These are phyloP conservation scores for Penicillium odoratum DNA, from an alignment of 495 filamentous ascomycete genomes.

Conservation along the genomic window DNA sequence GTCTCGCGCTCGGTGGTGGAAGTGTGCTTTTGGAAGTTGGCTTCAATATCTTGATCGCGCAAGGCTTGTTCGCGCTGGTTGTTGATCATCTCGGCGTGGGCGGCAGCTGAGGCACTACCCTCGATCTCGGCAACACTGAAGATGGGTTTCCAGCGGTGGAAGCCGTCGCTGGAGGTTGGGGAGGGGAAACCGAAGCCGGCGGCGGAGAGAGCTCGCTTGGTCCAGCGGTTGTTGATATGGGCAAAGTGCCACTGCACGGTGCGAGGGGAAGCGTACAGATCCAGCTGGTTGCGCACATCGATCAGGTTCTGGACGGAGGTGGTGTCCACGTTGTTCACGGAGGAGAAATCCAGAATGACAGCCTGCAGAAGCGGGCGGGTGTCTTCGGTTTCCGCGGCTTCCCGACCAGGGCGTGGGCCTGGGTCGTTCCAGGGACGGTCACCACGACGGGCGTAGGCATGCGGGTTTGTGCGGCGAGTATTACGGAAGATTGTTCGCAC, in stretches of 20 bases:
- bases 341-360: slow-evolving; percentile 91
- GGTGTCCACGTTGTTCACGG: slow-evolving; percentile 94
- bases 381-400: slow-evolving; percentile 30
- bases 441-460: slow-evolving; percentile 61
- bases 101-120: slow-evolving; percentile 66
- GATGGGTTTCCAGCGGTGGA: slow-evolving; percentile 88
- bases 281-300: slow-evolving; percentile 96
- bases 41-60: slow-evolving; percentile 42
- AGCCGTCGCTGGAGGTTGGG: slow-evolving; percentile 53
- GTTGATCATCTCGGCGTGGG: slow-evolving; percentile 54
- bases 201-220: slow-evolving; percentile 88
- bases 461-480: slow-evolving; percentile 75
- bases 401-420: slow-evolving; percentile 63
- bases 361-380: slow-evolving; percentile 78
- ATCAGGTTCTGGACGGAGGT: slow-evolving; percentile 94
- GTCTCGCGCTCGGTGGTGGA: slow-evolving; percentile 34
- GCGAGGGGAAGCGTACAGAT: slow-evolving; percentile 80
- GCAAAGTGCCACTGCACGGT: slow-evolving; percentile 95
- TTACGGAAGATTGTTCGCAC: slow-evolving; percentile 68
- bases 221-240: slow-evolving; percentile 95
- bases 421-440: slow-evolving; percentile 98
- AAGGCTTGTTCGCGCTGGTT: slow-evolving; percentile 56
- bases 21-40: slow-evolving; percentile 28
- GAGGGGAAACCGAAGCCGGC: slow-evolving; percentile 92
- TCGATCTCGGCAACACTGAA: slow-evolving; percentile 92